Evolutionary conservation across 495 filamentous ascomycete genomes (phyloP).

Genomic region (Neurospora sp.): DNA sequence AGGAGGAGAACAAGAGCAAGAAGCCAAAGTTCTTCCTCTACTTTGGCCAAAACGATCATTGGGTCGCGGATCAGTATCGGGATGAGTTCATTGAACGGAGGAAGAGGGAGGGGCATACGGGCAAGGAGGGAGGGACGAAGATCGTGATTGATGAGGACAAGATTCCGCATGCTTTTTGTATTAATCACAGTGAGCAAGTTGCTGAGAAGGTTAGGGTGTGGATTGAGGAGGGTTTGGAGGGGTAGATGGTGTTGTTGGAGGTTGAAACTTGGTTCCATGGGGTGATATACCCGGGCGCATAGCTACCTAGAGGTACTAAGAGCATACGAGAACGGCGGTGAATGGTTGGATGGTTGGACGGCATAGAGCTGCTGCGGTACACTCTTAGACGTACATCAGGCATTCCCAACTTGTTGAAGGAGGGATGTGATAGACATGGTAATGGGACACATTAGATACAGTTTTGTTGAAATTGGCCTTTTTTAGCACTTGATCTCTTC

Average conservation of each 20-base stretch:
- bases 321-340: neutral
- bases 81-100: constrained; percentile 59
- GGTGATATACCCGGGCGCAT: no score
- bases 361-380: neutral
- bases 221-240: constrained; percentile 43
- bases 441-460: no score
- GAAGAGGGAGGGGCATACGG: constrained; percentile 15
- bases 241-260: neutral
- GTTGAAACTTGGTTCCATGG: neutral
- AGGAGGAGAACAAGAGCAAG: no score
- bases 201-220: constrained; percentile 55
- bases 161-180: constrained; percentile 74
- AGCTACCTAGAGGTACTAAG: neutral
- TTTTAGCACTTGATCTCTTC: no score
- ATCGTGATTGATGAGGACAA: constrained; percentile 66
- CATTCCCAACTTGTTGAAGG: neutral
- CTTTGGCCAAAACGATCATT: constrained; percentile 68
- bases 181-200: constrained; percentile 55
- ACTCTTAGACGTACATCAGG: neutral
- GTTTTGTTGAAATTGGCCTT: no score
- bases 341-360: neutral
- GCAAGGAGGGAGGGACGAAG: constrained; percentile 36
- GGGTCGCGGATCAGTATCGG: constrained; percentile 68
- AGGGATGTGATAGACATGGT: no score
- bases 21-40: constrained; percentile 60